phyloP scores from a whole-genome alignment of 2,329 filamentous ascomycete genomes.

The Colletotrichum navitas region DNA sequence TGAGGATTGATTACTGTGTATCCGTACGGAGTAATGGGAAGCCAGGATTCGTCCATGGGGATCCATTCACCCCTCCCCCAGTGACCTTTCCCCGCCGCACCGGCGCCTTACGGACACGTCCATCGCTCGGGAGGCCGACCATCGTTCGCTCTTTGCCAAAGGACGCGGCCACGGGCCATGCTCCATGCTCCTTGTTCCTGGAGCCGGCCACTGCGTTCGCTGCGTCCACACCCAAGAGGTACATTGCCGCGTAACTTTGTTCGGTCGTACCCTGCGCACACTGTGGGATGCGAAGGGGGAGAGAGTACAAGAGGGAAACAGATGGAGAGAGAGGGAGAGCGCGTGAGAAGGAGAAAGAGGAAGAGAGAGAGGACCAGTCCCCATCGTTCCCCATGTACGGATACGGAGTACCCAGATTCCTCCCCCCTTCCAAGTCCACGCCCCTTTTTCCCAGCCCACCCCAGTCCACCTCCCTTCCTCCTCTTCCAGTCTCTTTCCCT shows the following conservation, averaged over 20 bases:
- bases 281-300: slow-evolving; percentile 24
- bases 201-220: slow-evolving; percentile 27
- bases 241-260: not conserved
- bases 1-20: not conserved
- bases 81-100: slow-evolving; percentile 40
- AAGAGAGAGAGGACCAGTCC: not conserved
- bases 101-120: slow-evolving; percentile 36
- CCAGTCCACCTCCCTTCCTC: slow-evolving; percentile 19
- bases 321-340: not conserved
- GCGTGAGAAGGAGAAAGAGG: not conserved
- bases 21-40: not conserved
- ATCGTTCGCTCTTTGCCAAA: slow-evolving; percentile 33
- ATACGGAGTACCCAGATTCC: not conserved
- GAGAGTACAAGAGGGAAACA: slow-evolving; percentile 3
- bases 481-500: slow-evolving; percentile 25
- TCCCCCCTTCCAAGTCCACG: slow-evolving; percentile 6
- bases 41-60: slow-evolving; percentile 8
- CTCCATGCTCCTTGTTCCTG: slow-evolving; percentile 41
- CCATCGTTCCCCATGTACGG: slow-evolving; percentile 3
- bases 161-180: slow-evolving; percentile 38
- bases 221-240: slow-evolving; percentile 11
- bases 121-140: slow-evolving; percentile 41
- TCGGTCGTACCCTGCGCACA: slow-evolving; percentile 14
- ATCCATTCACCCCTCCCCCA: slow-evolving; percentile 35
- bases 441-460: slow-evolving; percentile 21